Conservation (phyloP, 163 green algal species). For the Smithsoniella earleae region DNA sequence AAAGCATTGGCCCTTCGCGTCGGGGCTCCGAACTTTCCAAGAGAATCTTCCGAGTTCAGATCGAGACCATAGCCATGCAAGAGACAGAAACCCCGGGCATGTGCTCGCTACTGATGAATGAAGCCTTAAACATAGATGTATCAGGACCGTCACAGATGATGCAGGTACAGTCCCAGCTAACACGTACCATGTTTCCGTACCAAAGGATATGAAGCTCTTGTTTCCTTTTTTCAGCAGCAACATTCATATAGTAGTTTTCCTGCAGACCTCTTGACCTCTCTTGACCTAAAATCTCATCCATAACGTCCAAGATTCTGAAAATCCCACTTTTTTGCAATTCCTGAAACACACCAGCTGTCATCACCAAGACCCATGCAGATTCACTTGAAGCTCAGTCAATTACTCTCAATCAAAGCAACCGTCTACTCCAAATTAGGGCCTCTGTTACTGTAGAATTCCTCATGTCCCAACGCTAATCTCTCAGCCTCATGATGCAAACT, state of each 20-base stretch:
- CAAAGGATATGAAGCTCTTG: neutral
- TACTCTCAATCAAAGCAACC: no score
- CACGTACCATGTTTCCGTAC: neutral
- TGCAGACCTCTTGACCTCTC: neutral
- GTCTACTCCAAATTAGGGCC: no score
- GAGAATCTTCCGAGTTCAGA: neutral
- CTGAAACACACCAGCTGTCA: neutral
- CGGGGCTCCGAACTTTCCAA: neutral
- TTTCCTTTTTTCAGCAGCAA: neutral
- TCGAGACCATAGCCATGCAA: conserved; percentile 13
- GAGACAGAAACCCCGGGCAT: neutral
- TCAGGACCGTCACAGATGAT: neutral
- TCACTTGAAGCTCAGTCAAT: no score
- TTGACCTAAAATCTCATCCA: neutral
- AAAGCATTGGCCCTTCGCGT: neutral
- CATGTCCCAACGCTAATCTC: no score
- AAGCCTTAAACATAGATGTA: conserved; percentile 1
- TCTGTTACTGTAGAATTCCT: no score
- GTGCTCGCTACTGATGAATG: conserved; percentile 2
- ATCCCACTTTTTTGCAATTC: no score
- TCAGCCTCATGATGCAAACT: no score
- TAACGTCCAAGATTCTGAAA: no score
- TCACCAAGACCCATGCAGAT: no score
- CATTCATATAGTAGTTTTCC: neutral
- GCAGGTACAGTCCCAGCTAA: no score